Conservation (phyloP, 1,284 basidiomycete genomes). For the Pascua guehoae region DNA sequence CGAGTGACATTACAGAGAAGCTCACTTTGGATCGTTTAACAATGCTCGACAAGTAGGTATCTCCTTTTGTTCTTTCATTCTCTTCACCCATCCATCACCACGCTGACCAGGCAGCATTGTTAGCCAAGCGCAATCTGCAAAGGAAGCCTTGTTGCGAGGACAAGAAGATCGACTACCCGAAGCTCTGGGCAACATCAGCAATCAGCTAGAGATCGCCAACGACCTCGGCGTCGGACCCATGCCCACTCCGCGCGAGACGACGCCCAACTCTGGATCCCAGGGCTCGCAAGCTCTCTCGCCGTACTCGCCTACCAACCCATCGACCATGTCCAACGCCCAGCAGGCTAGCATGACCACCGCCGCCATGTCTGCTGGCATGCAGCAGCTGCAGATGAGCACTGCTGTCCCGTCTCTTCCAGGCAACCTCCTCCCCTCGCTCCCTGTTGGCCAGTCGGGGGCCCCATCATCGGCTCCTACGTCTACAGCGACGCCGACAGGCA, state of each 20-base stretch:
- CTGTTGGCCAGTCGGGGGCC: conserved; percentile 19
- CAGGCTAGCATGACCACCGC: no score
- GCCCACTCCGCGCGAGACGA: conserved; percentile 30
- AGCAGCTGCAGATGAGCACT: no score
- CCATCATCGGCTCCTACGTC: neutral
- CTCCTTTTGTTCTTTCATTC: neutral
- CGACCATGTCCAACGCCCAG: no score
- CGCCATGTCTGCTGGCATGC: no score
- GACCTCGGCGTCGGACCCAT: conserved; percentile 39
- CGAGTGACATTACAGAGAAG: conserved; percentile 13
- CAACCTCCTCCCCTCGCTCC: conserved; percentile 30
- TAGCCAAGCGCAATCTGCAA: conserved; percentile 36
- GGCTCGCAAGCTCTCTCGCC: no score
- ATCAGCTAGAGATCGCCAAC: conserved; percentile 39
- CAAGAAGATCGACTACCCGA: conserved; percentile 34
- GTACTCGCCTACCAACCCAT: no score
- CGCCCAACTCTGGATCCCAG: conserved; percentile 17
- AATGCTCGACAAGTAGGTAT: conserved; percentile 39
- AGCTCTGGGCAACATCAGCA: conserved; percentile 37
- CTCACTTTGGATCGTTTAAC: conserved; percentile 23
- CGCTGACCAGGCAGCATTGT: conserved; percentile 35
- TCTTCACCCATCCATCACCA: neutral
- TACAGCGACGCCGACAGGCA: conserved; percentile 1
- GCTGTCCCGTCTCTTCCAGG: no score
- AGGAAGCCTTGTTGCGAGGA: conserved; percentile 37